These are phyloP conservation scores for Leptographium galeiforme DNA, from an alignment of 2,329 filamentous ascomycete genomes.

Conservation along the genomic window DNA sequence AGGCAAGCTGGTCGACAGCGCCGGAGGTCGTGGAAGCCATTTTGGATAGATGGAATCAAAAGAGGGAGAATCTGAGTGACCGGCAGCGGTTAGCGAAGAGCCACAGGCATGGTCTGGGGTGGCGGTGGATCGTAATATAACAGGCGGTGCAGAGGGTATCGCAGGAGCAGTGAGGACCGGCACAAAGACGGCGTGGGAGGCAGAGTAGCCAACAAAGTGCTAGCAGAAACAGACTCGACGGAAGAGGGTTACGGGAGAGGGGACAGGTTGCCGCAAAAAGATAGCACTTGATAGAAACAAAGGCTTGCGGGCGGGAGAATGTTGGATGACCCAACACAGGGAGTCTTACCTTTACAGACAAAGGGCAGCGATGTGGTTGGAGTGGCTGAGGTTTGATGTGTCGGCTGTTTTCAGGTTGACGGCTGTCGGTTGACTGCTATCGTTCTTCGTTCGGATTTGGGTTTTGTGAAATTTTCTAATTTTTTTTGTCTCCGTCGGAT, in stretches of 20 bases:
- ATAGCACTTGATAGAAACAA: no score
- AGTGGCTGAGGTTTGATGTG: neutral
- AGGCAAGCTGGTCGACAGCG: constrained; percentile 68
- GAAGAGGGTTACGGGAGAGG: neutral
- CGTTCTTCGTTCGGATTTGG: neutral
- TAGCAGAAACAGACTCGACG: neutral
- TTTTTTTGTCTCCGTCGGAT: constrained; percentile 10
- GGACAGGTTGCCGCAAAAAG: no score
- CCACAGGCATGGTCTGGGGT: neutral
- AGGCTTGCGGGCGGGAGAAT: no score
- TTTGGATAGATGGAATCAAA: constrained; percentile 21
- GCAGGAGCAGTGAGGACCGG: neutral
- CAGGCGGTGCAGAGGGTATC: no score
- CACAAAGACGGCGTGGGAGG: neutral
- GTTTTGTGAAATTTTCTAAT: neutral
- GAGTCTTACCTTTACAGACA: neutral
- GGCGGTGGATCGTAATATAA: neutral
- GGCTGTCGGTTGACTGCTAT: neutral
- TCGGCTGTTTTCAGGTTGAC: neutral
- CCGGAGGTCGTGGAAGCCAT: constrained; percentile 46
- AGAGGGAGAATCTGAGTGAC: constrained; percentile 10
- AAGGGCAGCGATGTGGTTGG: neutral
- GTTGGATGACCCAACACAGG: neutral
- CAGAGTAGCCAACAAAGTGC: neutral
- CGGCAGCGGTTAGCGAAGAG: constrained; percentile 8